Base-by-base conservation (phyloP, 2,329 filamentous ascomycete species). In the Aspergillus pseudoterreus region DNA sequence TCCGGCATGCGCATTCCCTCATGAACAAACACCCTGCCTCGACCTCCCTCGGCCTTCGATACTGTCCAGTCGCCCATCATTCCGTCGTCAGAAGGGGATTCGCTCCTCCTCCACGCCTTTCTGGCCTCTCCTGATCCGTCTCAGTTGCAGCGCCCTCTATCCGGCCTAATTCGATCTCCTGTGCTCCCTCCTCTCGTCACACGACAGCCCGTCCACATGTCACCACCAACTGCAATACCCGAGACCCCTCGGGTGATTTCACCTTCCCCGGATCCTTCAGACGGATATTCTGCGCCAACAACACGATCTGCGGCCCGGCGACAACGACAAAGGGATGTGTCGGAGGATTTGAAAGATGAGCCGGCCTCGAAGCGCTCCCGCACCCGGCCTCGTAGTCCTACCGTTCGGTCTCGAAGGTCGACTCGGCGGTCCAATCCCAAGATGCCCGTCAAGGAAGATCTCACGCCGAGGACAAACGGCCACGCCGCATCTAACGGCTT, bases 161-260 rank as follows among this genome's bases (percentile, higher is more conserved):
- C 50, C 48, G 68, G 64, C 45, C 51, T 65, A 15, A 62, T 66
- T 49, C 45, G 52, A 47, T 45, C 55, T 49, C 54, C 65, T 51
- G 53, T 57, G 46, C 83, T 85, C 75, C 78, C 82, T 50, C 67
- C 76, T 54, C 75, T 75, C 62, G 65, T 69, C 52, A 60, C 65
- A 38, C 35, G 15, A 38, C 35, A 53, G 60, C 27, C 59, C 46
- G 50, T 57, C 59, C 61, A 71, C 42, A 80, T 81, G 68, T 54
- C 66, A 41, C 73, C 76, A 19, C 66, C 68, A 62, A 75, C 81
- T 57, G 75, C 78, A 60, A 77, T 94, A 52, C 91, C 92, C 51
- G 81, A 82, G 51, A 94, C 87, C 51, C 91, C 91, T 64, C 86
- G 90, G 65, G 88, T 96, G 61, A 95, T 94, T 61, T 95, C 90